A percentile compares a stretch with the other conserved stretches of the same genome.
phyloP scores from a whole-genome alignment of 106 monocot species.

The Dendrobium huoshanense region DNA sequence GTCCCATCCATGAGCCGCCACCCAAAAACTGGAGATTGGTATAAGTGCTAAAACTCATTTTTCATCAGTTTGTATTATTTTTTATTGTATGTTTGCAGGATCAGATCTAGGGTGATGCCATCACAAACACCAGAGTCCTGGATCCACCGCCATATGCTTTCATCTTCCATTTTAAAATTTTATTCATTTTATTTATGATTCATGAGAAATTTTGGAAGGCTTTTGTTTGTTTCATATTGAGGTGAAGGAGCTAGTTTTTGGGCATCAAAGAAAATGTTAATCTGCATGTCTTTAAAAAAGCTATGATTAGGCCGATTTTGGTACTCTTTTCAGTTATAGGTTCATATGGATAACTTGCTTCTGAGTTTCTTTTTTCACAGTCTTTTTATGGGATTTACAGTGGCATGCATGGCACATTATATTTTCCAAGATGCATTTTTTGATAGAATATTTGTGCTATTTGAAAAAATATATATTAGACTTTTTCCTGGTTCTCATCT shows the following conservation, averaged over 20 bases:
- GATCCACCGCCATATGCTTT: background rate
- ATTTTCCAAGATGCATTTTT: background rate
- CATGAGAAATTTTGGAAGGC: background rate
- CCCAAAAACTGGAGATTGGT: conserved; percentile 93
- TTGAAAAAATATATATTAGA: background rate
- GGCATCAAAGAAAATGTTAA: background rate
- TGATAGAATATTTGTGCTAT: background rate
- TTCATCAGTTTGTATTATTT: background rate
- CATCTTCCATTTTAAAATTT: background rate
- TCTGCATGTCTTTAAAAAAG: background rate
- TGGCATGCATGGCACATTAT: background rate
- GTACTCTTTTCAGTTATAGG: background rate
- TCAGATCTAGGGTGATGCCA: too few species aligned
- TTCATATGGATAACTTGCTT: background rate
- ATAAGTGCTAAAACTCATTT: background rate
- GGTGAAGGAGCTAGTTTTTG: background rate
- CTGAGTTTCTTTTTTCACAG: background rate
- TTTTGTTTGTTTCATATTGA: background rate
- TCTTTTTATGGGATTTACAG: background rate
- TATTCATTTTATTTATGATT: background rate
- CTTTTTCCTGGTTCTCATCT: background rate
- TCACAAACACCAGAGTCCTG: too few species aligned
- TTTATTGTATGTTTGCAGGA: background rate
- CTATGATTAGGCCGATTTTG: background rate
- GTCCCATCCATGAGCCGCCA: conserved; percentile 95